Conservation (phyloP, 495 filamentous ascomycete species). For the Sabuloglossum arenarium region DNA sequence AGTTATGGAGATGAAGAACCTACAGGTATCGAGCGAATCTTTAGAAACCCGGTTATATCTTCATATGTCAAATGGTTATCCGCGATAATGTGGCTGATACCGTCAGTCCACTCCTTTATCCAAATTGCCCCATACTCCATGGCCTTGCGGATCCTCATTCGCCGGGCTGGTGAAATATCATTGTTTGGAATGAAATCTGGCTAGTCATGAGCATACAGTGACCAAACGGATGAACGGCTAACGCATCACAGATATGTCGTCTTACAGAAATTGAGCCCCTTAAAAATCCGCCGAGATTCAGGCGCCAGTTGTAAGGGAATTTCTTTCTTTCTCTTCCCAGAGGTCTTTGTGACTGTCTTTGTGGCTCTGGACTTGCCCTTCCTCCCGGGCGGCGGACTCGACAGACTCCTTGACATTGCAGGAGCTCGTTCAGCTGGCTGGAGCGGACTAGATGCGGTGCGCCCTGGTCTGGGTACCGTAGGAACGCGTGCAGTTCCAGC, state of each 20-base stretch:
- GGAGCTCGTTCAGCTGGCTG: neutral
- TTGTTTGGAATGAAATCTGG: slow-evolving; percentile 61
- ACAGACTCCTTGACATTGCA: neutral
- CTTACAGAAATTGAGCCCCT: slow-evolving; percentile 1
- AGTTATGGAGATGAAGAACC: slow-evolving; percentile 12
- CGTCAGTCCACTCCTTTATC: slow-evolving; percentile 28
- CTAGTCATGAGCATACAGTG: neutral
- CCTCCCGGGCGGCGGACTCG: neutral
- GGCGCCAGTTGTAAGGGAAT: neutral
- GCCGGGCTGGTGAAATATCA: slow-evolving; percentile 42
- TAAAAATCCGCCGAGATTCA: slow-evolving; percentile 1
- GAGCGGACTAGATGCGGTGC: neutral
- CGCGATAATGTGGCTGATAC: slow-evolving; percentile 51
- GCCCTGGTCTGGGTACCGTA: neutral
- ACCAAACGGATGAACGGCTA: neutral
- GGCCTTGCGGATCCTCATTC: slow-evolving; percentile 49
- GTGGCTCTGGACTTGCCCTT: neutral
- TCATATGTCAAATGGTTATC: slow-evolving; percentile 45
- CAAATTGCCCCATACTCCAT: slow-evolving; percentile 56
- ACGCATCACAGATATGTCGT: neutral
- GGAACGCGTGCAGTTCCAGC: neutral
- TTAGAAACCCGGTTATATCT: slow-evolving; percentile 42
- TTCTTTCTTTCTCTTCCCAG: neutral
- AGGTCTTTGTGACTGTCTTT: neutral
- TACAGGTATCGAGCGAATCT: slow-evolving; percentile 26